Evolutionary conservation across 352 stramenopile species (phyloP), one percentile per base, ranked within the genome.

Genomic region (Phytophthora kernoviae): DNA sequence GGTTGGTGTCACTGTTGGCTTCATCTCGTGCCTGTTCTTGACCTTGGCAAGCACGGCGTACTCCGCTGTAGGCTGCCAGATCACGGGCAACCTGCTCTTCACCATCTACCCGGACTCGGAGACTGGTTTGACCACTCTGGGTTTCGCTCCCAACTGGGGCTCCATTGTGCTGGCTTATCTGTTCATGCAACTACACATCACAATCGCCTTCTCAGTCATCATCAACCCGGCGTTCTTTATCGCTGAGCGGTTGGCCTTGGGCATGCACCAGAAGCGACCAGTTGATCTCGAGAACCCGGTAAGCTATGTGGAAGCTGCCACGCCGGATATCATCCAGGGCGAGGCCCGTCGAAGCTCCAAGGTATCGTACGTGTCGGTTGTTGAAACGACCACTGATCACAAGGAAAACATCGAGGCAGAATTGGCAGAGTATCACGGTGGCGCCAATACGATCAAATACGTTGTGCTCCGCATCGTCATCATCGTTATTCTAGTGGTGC

Each of bases 41-140:
- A 55, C 65, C n/a, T 59, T 87, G 20, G 77, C 60, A 0, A 27
- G 50, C 24, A 71, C 69, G 1, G 75, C 71, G 8, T 82, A 82
- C 59, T 77, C 68, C 42, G 62, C 65, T 2, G 65, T 83, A 0
- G 76, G 76, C 30, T 84, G 76, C 62, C 76, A 84, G 65, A 83
- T 86, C 58, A 68, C 70, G 10, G 71, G 73, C 52, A 86, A 86
- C 46, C 48, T 87, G 62, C 65, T 87, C 24, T 87, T 82, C 56
- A 70, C 71, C 9, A 83, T 87, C 53, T 78, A 66, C 61, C 62
- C 64, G 9, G 42, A 67, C 42, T 51, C 54, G 5, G 41, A 20
- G 4, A 70, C 60, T 0, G 65, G 58, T 0, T 33, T 80, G 18
- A 66, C 69, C 37, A 37, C 45, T 62, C 64, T 68, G 45, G 46